Base-by-base conservation (phyloP, 108 stramenopile species). In the Fragilaria crotonensis region DNA sequence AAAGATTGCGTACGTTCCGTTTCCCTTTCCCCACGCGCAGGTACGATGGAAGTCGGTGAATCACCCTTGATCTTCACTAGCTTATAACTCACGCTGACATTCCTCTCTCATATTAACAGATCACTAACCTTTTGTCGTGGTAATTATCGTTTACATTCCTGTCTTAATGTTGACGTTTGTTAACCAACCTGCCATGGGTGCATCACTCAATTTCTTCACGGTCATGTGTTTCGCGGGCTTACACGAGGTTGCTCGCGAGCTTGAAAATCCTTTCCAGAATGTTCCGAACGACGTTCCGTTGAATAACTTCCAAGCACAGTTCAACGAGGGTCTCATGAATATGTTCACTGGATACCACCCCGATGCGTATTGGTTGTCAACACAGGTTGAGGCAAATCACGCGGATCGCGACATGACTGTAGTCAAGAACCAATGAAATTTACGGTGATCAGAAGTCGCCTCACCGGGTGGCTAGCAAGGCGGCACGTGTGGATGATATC, bases 301-400 rank as follows among this genome's bases (percentile, higher is more conserved):
- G n/a, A 89, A 85, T 52, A 71, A 83, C 36, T 79, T 81, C 33
- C 87, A 89, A 57, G 87, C 87, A 21, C 87, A 85, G 49, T 83
- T 79, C 63, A 89, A 89, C 57, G 87, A 89, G 45, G 74, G 64
- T 5, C 51, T 89, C 22, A 62, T 89, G 56, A 63, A 65, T 5
- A 85, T 85, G 71, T 89, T 80, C 49, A 59, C 67, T 31, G 84
- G 82, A 2, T 89, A 69, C 52, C 84, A 89, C 68, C 87, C 87
- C 17, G 84, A 89, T 57, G 64, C 74, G 0, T 81, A 60, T 30
- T 89, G 83, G 87, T 14, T 41, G 14, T 11, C 36, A 41, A 14
- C 7, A 41, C 7, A 41, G 36, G 36, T 11, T 41, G 36, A n/a
- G n/a, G n/a, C n/a, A n/a, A n/a, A n/a, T n/a, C n/a, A n/a, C n/a